A percentile compares a stretch with the other conserved stretches of the same genome.
phyloP scores from a whole-genome alignment of 345 rosid species.

The Citrus glauca region DNA sequence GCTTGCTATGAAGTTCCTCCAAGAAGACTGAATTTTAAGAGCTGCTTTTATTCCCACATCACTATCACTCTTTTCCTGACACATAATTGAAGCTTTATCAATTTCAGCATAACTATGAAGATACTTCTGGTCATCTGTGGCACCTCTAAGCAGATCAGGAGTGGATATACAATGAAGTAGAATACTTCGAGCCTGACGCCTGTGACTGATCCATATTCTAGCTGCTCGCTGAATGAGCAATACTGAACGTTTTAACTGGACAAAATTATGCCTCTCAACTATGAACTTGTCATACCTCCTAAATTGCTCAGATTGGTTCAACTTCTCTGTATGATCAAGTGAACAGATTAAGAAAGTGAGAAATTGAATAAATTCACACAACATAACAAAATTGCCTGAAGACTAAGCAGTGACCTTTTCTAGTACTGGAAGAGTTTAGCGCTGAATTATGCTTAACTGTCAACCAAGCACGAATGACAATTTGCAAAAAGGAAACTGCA shows the following conservation, averaged over 20 bases:
- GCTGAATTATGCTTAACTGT: slow-evolving; percentile 35
- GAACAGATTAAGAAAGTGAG: slow-evolving; percentile 8
- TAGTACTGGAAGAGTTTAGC: slow-evolving; percentile 13
- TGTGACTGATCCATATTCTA: slow-evolving; percentile 45
- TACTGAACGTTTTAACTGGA: slow-evolving; percentile 39
- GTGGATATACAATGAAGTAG: slow-evolving; percentile 3
- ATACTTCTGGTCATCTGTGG: slow-evolving; percentile 22
- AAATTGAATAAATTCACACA: neutral
- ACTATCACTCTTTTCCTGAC: slow-evolving; percentile 9
- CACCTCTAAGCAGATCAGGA: slow-evolving; percentile 20
- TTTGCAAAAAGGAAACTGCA: slow-evolving; percentile 51
- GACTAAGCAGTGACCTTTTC: slow-evolving; percentile 20
- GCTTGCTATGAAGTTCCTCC: slow-evolving; percentile 30
- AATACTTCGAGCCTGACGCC: slow-evolving; percentile 5
- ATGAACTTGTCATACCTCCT: slow-evolving; percentile 36
- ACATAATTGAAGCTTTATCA: slow-evolving; percentile 7
- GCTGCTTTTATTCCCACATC: slow-evolving; percentile 41
- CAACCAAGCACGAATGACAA: slow-evolving; percentile 52
- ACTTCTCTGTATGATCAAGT: slow-evolving; percentile 32
- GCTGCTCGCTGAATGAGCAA: slow-evolving; percentile 55
- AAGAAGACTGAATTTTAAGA: slow-evolving; percentile 50
- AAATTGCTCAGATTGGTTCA: slow-evolving; percentile 23
- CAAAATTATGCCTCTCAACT: slow-evolving; percentile 47
- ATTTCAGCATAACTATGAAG: slow-evolving; percentile 14
- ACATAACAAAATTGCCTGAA: neutral